phyloP scores from a whole-genome alignment of 371 early-diverging fungal species.

The Apophysomyces sp. region DNA sequence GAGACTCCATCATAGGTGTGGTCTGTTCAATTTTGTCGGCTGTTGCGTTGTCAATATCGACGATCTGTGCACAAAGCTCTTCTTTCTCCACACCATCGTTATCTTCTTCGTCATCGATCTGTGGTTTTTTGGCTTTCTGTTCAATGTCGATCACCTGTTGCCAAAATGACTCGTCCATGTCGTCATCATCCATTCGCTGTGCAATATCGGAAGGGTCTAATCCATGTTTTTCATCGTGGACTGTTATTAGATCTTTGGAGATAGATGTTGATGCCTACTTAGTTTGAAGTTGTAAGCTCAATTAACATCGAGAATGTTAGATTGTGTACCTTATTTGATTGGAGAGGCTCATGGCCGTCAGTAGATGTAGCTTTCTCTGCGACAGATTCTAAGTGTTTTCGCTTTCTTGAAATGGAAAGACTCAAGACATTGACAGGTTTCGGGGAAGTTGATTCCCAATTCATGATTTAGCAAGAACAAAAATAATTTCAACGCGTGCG shows the following conservation, averaged over 20 bases:
- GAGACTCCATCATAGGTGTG: conserved; percentile 9
- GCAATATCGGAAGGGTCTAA: background rate
- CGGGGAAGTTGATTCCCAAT: background rate
- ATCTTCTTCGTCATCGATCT: background rate
- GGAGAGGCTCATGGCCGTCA: background rate
- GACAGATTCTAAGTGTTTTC: background rate
- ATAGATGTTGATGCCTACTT: background rate
- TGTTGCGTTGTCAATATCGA: background rate
- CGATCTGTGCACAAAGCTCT: background rate
- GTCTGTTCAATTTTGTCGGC: background rate
- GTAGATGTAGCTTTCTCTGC: background rate
- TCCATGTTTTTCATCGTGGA: background rate
- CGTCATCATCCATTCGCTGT: background rate
- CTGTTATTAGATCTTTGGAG: background rate
- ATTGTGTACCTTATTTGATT: background rate
- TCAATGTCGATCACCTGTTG: background rate
- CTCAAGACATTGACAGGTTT: background rate
- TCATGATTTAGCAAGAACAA: background rate
- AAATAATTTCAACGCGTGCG: background rate
- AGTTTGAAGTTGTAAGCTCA: background rate
- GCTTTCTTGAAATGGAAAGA: background rate
- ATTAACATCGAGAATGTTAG: background rate
- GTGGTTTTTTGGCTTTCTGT: background rate
- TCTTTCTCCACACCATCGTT: background rate
- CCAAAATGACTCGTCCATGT: background rate